Percentiles rank a stretch among this genome's conserved stretches.
These are phyloP conservation scores for Botrytis elliptica DNA, from an alignment of 2,329 filamentous ascomycete genomes.

Conservation along the genomic window DNA sequence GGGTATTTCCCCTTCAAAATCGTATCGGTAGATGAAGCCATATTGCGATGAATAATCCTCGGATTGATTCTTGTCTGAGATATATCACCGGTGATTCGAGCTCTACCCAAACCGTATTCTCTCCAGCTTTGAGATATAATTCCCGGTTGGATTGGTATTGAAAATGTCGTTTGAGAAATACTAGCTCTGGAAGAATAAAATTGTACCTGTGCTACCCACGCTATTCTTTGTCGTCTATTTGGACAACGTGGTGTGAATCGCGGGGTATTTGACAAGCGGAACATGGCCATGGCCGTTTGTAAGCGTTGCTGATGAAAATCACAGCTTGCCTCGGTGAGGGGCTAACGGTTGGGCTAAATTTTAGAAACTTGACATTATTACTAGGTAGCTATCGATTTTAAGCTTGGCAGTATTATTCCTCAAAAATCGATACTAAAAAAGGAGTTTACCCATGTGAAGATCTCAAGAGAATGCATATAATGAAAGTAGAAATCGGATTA, in stretches of 20 bases:
- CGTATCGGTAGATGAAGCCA: constrained; percentile 1
- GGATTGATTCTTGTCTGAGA: background rate
- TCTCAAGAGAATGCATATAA: background rate
- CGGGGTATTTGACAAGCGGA: constrained; percentile 13
- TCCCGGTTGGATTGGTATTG: background rate
- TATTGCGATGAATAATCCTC: background rate
- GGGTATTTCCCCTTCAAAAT: constrained; percentile 68
- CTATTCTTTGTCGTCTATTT: background rate
- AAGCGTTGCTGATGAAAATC: constrained; percentile 1
- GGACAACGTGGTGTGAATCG: constrained; percentile 8
- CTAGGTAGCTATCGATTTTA: background rate
- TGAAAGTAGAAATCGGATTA: background rate
- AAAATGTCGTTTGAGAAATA: background rate
- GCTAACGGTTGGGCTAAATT: background rate
- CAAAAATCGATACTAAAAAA: background rate
- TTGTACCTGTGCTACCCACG: background rate
- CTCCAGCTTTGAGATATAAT: background rate
- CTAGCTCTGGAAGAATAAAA: background rate
- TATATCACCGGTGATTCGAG: background rate
- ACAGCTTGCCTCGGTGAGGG: background rate
- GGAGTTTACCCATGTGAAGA: background rate
- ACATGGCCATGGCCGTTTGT: constrained; percentile 13
- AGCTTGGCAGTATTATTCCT: background rate
- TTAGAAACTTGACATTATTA: background rate
- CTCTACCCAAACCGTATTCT: background rate